phyloP scores from a whole-genome alignment of 352 stramenopile genomes.

The Globisporangium nodosum region DNA sequence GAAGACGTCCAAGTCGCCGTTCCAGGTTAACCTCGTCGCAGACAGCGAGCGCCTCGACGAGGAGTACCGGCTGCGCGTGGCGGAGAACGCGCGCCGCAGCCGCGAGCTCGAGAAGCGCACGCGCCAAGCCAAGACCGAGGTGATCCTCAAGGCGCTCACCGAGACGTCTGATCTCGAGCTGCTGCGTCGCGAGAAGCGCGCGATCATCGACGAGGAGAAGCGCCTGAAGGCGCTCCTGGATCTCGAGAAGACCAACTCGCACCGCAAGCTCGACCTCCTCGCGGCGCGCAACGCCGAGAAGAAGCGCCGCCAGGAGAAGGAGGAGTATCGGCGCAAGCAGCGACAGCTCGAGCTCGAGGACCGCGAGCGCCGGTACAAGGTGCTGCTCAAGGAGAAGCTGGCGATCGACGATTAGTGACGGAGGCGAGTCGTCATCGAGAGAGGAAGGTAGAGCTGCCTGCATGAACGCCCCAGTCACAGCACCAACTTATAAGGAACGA shows the following conservation, averaged over 20 bases:
- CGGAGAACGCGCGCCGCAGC: conserved; percentile 60
- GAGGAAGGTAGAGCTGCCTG: background rate
- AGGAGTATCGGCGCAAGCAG: conserved; percentile 72
- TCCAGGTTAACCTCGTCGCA: conserved; percentile 92
- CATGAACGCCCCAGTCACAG: background rate
- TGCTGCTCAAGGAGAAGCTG: conserved; percentile 80
- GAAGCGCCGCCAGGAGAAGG: conserved; percentile 85
- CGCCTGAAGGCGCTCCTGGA: conserved; percentile 91
- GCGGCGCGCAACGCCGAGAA: conserved; percentile 89
- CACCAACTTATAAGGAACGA: background rate
- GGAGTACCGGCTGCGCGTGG: conserved; percentile 75
- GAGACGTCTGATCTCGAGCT: conserved; percentile 90
- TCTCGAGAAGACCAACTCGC: conserved; percentile 91
- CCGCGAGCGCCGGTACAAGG: conserved; percentile 60
- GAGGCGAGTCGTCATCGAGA: too few relatives aligned
- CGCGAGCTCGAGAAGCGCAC: conserved; percentile 69
- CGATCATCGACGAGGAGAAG: conserved; percentile 93
- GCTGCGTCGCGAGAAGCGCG: conserved; percentile 90
- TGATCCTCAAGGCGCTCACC: conserved; percentile 89
- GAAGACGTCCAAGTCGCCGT: conserved; percentile 89
- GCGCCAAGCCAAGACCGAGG: conserved; percentile 89
- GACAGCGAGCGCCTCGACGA: conserved; percentile 93
- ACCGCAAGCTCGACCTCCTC: conserved; percentile 89
- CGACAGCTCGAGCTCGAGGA: conserved; percentile 60
- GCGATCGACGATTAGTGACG: conserved; percentile 37